Evolutionary conservation across 2,329 filamentous ascomycete species (phyloP), one percentile per base, ranked within the genome.

Genomic region (Fusarium goolgardi): DNA sequence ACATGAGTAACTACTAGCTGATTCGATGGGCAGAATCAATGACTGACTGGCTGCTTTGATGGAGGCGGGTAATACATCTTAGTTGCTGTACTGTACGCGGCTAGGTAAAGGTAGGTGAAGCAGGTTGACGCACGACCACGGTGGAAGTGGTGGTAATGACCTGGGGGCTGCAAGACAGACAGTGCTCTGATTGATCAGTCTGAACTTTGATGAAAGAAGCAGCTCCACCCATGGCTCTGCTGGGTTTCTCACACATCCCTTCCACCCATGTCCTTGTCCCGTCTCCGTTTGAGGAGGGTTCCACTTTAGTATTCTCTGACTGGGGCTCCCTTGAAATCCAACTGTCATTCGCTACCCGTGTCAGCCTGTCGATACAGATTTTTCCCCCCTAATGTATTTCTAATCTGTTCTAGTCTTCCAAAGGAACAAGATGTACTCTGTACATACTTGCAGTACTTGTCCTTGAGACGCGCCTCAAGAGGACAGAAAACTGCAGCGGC

Each of bases 141-240:
- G 57, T 69, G 61, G 58, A 66, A 59, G 65, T 69, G 66, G 65
- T 68, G 61, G 62, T 67, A 54, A 58, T 43, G 60, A 65, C 60
- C 62, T 59, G 35, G 18, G 47, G 53, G 59, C 40, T 46, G 35
- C 52, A 16, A 55, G 44, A 45, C 52, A 69, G 51, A 20, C 50
- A 44, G 49, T 34, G 35, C 29, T 64, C 40, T 69, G 58, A 44
- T 56, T 69, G 52, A 67, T 21, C 58, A 31, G 55, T 60, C 58
- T 59, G 45, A 21, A 27, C 32, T 39, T 47, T 70, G 58, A 64
- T 35, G 55, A 29, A 21, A 50, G 47, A 50, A 50, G 27, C 46
- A 49, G 60, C 34, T 50, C 67, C 67, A 67, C 67, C 35, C 39
- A 49, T 51, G 45, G 49, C 63, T 57, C 44, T 68, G 49, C 61